Percentiles rank a stretch among this genome's conserved stretches.
phyloP scores from a whole-genome alignment of 2,329 filamentous ascomycete genomes.

The Lasiodiplodia citricola region DNA sequence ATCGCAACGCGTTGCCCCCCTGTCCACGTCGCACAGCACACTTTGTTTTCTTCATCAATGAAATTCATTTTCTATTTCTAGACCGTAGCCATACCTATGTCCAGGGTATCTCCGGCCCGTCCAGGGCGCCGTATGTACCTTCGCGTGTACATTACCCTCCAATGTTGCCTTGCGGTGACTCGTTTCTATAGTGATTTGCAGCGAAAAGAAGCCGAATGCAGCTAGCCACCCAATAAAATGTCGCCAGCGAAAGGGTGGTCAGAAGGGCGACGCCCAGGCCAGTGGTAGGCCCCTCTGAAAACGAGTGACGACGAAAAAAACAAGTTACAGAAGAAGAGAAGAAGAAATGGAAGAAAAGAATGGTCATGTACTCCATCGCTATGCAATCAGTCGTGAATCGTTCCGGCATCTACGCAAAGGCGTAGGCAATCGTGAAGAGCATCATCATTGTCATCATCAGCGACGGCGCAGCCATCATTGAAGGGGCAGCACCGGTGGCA shows the following conservation, averaged over 20 bases:
- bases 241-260: conserved; percentile 22
- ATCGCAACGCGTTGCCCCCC: not conserved
- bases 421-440: conserved; percentile 22
- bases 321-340: conserved; percentile 6
- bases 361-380: conserved; percentile 21
- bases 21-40: conserved; percentile 2
- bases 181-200: conserved; percentile 15
- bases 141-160: conserved; percentile 7
- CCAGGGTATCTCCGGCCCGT: conserved; percentile 15
- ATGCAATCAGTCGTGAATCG: conserved; percentile 23
- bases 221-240: conserved; percentile 23
- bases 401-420: conserved; percentile 9
- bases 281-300: conserved; percentile 12
- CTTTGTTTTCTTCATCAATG: not conserved
- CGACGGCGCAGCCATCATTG: conserved; percentile 16
- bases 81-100: conserved; percentile 7
- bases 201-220: conserved; percentile 5
- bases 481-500: conserved; percentile 8
- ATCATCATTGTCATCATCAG: conserved; percentile 12
- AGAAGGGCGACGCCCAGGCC: conserved; percentile 15
- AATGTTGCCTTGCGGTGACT: conserved; percentile 15
- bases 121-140: conserved; percentile 10
- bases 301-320: conserved; percentile 18
- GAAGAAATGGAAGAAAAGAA: not conserved
- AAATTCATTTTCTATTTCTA: conserved; percentile 1